These are phyloP conservation scores for Trichothecium roseum DNA, from an alignment of 2,329 filamentous ascomycete genomes.

Conservation along the genomic window DNA sequence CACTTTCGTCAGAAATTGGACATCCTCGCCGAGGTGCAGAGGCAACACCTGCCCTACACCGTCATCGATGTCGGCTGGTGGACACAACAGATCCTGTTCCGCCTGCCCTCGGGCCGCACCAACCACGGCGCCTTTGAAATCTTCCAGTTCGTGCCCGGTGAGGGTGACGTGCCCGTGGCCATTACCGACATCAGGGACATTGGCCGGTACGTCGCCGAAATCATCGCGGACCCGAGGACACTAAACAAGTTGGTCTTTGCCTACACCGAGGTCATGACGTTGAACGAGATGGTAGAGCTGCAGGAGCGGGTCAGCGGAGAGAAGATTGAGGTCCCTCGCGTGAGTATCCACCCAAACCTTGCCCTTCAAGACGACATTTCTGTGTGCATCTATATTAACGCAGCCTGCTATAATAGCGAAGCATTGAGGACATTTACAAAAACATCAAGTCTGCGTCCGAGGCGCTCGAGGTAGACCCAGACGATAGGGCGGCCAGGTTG, in stretches of 20 bases:
- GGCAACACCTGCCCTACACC: conserved; percentile 40
- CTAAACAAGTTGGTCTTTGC: conserved; percentile 40
- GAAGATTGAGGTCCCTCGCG: conserved; percentile 19
- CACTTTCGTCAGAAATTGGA: conserved; percentile 29
- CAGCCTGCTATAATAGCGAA: too few relatives aligned
- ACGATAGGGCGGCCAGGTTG: background rate
- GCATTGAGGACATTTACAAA: background rate
- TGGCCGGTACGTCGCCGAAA: conserved; percentile 37
- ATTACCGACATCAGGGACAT: conserved; percentile 42
- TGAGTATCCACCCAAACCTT: too few relatives aligned
- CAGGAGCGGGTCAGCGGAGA: conserved; percentile 39
- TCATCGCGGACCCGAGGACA: conserved; percentile 41
- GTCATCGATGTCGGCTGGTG: conserved; percentile 49
- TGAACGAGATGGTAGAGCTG: conserved; percentile 33
- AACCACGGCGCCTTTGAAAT: conserved; percentile 14
- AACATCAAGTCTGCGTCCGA: background rate
- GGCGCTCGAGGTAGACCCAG: background rate
- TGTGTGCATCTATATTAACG: too few relatives aligned
- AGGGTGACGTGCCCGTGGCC: conserved; percentile 30
- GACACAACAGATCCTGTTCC: conserved; percentile 33
- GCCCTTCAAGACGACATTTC: too few relatives aligned
- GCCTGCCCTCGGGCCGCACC: conserved; percentile 18
- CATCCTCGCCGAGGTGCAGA: conserved; percentile 36
- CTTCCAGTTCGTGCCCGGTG: conserved; percentile 31
- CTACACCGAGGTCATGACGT: conserved; percentile 32